Evolutionary conservation across 1,139 yeast genomes (phyloP).

Genomic region (Saccharomyces hybrid): DNA sequence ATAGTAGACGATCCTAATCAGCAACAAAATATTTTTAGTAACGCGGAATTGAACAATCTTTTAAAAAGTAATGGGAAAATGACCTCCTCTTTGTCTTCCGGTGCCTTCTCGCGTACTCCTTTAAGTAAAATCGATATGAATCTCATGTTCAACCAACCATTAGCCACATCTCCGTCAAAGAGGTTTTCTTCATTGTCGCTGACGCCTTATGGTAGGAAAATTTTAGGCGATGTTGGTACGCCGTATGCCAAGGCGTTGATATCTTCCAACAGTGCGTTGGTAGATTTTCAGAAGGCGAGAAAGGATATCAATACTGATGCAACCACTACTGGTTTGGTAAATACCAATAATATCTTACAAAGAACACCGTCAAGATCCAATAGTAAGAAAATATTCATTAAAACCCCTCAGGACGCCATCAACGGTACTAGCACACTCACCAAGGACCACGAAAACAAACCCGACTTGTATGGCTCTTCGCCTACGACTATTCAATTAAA

Average conservation of each 20-base stretch:
- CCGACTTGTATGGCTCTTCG: constrained; percentile 27
- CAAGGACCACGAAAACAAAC: constrained; percentile 10
- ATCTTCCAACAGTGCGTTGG: constrained; percentile 29
- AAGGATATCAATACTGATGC: constrained; percentile 19
- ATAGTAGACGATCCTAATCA: not conserved
- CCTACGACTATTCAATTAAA: constrained; percentile 32
- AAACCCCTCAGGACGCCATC: not conserved
- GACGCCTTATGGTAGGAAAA: constrained; percentile 29
- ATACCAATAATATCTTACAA: not conserved
- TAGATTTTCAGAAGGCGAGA: constrained; percentile 30
- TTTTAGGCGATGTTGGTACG: constrained; percentile 28
- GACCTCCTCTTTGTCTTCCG: not conserved
- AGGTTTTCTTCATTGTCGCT: constrained; percentile 22
- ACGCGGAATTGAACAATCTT: constrained; percentile 7
- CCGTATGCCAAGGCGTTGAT: constrained; percentile 22
- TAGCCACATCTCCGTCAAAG: constrained; percentile 27
- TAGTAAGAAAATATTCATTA: not conserved
- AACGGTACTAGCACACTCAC: not conserved
- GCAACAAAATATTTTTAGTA: constrained; percentile 8
- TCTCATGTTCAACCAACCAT: constrained; percentile 25
- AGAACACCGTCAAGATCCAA: constrained; percentile 9
- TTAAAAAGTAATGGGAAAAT: constrained; percentile 5
- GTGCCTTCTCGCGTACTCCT: constrained; percentile 19
- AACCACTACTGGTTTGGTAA: not conserved
- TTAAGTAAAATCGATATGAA: constrained; percentile 28